Evolutionary conservation across 2,329 filamentous ascomycete genomes (phyloP).

Genomic region (Colletotrichum tropicicola): DNA sequence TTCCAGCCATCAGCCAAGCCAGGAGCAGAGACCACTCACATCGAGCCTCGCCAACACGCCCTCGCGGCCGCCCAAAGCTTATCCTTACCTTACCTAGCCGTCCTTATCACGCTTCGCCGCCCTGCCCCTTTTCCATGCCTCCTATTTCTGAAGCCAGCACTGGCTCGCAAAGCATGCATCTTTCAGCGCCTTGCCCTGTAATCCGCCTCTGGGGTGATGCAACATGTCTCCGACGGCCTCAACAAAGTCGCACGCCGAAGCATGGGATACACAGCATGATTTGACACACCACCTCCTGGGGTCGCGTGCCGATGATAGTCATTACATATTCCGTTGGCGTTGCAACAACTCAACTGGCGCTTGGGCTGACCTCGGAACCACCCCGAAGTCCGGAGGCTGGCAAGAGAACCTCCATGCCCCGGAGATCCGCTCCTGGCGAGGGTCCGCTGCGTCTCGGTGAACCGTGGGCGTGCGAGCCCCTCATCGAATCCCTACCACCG

Average conservation of each 20-base stretch:
- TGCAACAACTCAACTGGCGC: conserved; percentile 18
- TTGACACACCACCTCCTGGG: conserved; percentile 22
- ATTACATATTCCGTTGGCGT: conserved; percentile 21
- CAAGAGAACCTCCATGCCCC: conserved; percentile 20
- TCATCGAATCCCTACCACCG: conserved; percentile 6
- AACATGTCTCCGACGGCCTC: conserved; percentile 7
- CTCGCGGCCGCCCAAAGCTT: conserved; percentile 18
- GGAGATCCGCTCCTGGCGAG: conserved; percentile 21
- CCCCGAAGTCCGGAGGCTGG: conserved; percentile 28
- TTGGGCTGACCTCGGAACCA: conserved; percentile 19
- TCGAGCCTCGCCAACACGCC: conserved; percentile 21
- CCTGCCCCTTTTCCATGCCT: not conserved
- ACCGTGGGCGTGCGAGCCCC: conserved; percentile 9
- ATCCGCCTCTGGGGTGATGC: not conserved
- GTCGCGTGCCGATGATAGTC: conserved; percentile 9
- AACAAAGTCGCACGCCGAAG: conserved; percentile 4
- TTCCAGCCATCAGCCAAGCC: conserved; percentile 26
- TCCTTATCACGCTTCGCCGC: not conserved
- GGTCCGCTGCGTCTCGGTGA: conserved; percentile 23
- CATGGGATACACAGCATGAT: conserved; percentile 18
- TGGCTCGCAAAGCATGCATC: not conserved
- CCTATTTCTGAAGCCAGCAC: not conserved
- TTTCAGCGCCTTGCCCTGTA: not conserved
- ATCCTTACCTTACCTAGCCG: not conserved
- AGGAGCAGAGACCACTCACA: conserved; percentile 18